A percentile compares a stretch with the other conserved stretches of the same genome.
These are phyloP conservation scores for Penicillium corylophilum DNA, from an alignment of 2,329 filamentous ascomycete species.

Conservation along the genomic window DNA sequence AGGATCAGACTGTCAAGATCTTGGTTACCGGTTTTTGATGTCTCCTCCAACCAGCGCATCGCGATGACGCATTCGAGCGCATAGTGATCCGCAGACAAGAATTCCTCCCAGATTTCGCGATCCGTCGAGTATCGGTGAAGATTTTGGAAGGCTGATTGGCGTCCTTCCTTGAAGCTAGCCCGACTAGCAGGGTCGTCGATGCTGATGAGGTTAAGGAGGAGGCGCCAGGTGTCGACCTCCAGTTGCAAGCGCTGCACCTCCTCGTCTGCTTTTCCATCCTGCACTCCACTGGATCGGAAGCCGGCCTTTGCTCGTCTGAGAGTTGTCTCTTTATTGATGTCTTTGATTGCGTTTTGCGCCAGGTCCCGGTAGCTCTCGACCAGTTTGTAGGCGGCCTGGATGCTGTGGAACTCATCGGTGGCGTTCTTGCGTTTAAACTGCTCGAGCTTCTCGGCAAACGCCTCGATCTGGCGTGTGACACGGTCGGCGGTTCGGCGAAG, in stretches of 20 bases:
- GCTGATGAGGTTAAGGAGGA: slow-evolving; percentile 72
- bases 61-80: slow-evolving; percentile 78
- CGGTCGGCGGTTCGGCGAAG: slow-evolving; percentile 65
- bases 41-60: slow-evolving; percentile 81
- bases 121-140: slow-evolving; percentile 60
- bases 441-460: slow-evolving; percentile 81
- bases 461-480: slow-evolving; percentile 78
- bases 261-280: slow-evolving; percentile 30
- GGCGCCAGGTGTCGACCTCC: slow-evolving; percentile 88
- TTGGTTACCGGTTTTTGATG: slow-evolving; percentile 64
- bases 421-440: slow-evolving; percentile 61
- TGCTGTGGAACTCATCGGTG: slow-evolving; percentile 53
- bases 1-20: slow-evolving; percentile 74
- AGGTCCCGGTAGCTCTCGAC: slow-evolving; percentile 63
- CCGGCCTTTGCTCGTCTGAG: slow-evolving; percentile 39
- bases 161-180: slow-evolving; percentile 38
- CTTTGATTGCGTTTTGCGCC: slow-evolving; percentile 52
- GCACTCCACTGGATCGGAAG: slow-evolving; percentile 25
- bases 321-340: slow-evolving; percentile 41
- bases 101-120: slow-evolving; percentile 67
- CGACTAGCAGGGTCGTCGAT: slow-evolving; percentile 59
- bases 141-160: slow-evolving; percentile 42
- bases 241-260: slow-evolving; percentile 65
- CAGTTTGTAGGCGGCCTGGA: slow-evolving; percentile 67
- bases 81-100: slow-evolving; percentile 68